Base-by-base conservation (phyloP, 2,329 filamentous ascomycete species). In the Aspergillus pseudotamarii region DNA sequence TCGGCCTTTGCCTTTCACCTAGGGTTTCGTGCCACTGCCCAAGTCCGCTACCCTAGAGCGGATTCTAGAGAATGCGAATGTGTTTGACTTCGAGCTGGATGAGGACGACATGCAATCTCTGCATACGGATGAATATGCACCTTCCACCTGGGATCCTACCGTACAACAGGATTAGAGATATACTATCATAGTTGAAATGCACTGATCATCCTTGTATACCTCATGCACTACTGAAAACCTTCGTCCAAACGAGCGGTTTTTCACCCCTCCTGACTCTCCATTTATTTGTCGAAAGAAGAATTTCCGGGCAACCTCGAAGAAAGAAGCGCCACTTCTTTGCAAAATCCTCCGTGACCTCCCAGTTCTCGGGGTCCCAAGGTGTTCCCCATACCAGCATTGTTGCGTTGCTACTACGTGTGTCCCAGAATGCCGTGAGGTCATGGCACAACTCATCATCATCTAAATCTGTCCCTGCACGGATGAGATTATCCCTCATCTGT, bases 291-390 rank as follows among this genome's bases (percentile, higher is more conserved):
- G 43, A 46, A 12, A 6, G 14, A 11, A 46, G 21, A 21, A 46
- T 23, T 11, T 46, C 43, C 6, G 43, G 43, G 12, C 43, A 46
- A 2, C 43, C 43, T 16, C 43, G n/a, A 46, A 46, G 43, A 8
- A 46, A 21, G 10, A 21, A 46, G 9, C 68, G 69, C 77, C 77
- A 81, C 26, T 76, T 78, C 36, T 56, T 68, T 36, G 71, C 66
- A 67, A 81, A 80, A 0, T 63, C 71, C 57, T 75, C 74, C 1
- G 73, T 78, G 14, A 79, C 71, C 64, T 81, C 78, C 79, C 79
- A 81, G 23, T 71, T 75, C 9, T 56, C 36, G 4, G 70, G 62
- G 57, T 73, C 72, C 70, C 75, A 77, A 1, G 76, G 71, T 53
- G 75, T 66, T 8, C 76, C 74, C 80, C 80, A 82, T 3, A 81